These are phyloP conservation scores for Protostelium mycophagum DNA, from an alignment of 78 protist genomes.

Conservation along the genomic window DNA sequence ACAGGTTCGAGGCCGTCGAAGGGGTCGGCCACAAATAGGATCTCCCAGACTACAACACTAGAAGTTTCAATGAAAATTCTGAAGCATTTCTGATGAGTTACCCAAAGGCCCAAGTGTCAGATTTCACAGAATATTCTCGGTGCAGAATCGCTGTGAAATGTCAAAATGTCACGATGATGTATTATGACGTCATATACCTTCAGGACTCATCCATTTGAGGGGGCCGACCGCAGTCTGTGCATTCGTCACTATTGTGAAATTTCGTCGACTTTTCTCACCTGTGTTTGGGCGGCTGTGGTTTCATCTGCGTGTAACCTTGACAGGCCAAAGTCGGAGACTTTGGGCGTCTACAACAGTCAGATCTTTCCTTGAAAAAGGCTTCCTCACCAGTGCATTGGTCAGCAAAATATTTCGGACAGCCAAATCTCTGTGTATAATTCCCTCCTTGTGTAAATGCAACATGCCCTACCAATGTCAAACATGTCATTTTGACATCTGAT, in stretches of 20 bases:
- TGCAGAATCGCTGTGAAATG: not conserved
- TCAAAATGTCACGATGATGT: not conserved
- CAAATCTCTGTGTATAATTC: not conserved
- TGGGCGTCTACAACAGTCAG: not conserved
- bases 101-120: not conserved
- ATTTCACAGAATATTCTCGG: not conserved
- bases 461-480: not conserved
- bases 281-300: no score
- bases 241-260: not conserved
- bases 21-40: not conserved
- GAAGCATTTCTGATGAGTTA: not conserved
- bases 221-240: not conserved
- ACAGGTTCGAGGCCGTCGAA: not conserved
- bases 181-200: not conserved
- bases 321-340: not conserved
- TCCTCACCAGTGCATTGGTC: not conserved
- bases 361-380: not conserved
- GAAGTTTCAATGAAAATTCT: not conserved
- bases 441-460: not conserved
- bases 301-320: no score
- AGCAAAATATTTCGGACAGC: not conserved
- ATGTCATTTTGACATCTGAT: no score
- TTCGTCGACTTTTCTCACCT: not conserved
- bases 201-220: not conserved
- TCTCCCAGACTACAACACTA: not conserved